Base-by-base conservation (phyloP, 2,329 filamentous ascomycete species). In the Aspergillus ustus region DNA sequence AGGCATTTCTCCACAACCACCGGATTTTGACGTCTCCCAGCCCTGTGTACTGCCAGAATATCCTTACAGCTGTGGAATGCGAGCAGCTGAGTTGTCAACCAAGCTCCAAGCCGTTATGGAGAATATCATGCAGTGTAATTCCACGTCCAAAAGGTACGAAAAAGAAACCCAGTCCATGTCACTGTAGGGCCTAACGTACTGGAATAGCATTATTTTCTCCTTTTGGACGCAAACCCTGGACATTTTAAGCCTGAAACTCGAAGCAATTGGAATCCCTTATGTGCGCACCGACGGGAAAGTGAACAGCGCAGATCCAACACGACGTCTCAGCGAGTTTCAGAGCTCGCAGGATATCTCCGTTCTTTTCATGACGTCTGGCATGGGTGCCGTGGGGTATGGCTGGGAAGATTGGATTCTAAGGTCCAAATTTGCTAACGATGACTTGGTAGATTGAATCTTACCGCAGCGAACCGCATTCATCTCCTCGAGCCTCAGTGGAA, bases 381-480 rank as follows among this genome's bases (percentile, higher is more conserved):
- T 28, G 15, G 49, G 49, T 22, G 49, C 49, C 3, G 49, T 52
- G 11, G 49, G 49, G 49, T 52, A 52, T 5, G 28, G 34, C n/a
- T 22, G 2, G 3, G 20, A 15, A 45, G 17, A 1, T 11, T 22
- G 19, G n/a, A 11, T 6, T 2, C 8, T n/a, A 48, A 6, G 8
- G 19, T 7, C 13, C 7, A 11, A 9, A 22, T 48, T 19, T 1
- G 13, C 48, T 50, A 29, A 50, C 9, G 19, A 45, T 19, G 17
- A 2, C 5, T 29, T 50, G 7, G 29, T 29, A 52, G 49, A 15
- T 22, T 52, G 28, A 52, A 31, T 19, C 31, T 52, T 7, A 52
- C 49, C 5, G 49, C 20, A 37, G 49, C 49, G 8, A 52, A 52
- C 20, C 49, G 49, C 13, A 37, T 52, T 15, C 49, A 52, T 37